A percentile compares a stretch with the other conserved stretches of the same genome.
phyloP scores from a whole-genome alignment of 495 filamentous ascomycete species.

The Halenospora varia region DNA sequence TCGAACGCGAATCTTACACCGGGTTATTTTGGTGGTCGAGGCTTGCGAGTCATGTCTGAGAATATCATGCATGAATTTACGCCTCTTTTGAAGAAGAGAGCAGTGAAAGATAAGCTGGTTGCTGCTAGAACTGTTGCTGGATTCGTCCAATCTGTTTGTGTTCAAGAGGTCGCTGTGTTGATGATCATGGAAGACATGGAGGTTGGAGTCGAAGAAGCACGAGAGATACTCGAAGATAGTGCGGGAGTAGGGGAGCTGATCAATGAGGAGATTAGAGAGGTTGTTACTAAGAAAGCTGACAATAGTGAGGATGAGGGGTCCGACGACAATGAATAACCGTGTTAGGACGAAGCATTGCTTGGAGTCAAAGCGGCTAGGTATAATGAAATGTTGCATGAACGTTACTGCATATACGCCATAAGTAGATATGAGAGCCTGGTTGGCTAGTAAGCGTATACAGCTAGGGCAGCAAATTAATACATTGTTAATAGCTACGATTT shows the following conservation, averaged over 20 bases:
- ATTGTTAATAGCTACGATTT: too few relatives aligned
- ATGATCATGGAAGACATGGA: slow-evolving; percentile 86
- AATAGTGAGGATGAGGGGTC: slow-evolving; percentile 33
- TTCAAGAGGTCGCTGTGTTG: slow-evolving; percentile 73
- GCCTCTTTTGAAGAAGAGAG: slow-evolving; percentile 56
- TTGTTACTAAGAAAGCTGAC: slow-evolving; percentile 46
- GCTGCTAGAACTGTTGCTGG: slow-evolving; percentile 63
- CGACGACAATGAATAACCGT: too few relatives aligned
- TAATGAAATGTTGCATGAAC: too few relatives aligned
- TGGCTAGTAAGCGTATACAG: too few relatives aligned
- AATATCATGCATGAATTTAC: slow-evolving; percentile 60
- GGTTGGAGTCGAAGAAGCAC: slow-evolving; percentile 58
- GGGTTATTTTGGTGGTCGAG: slow-evolving; percentile 87
- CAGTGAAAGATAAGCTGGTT: slow-evolving; percentile 63
- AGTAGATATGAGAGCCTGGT: too few relatives aligned
- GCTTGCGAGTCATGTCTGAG: slow-evolving; percentile 60
- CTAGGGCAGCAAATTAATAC: too few relatives aligned
- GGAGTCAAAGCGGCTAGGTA: too few relatives aligned
- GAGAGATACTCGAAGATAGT: slow-evolving; percentile 69
- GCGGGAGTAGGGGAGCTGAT: slow-evolving; percentile 72
- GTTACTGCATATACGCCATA: too few relatives aligned
- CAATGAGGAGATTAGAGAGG: slow-evolving; percentile 63
- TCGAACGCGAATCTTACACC: slow-evolving; percentile 41
- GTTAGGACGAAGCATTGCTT: too few relatives aligned
- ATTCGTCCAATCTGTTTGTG: slow-evolving; percentile 81